Evolutionary conservation across 148 eudicot genomes (phyloP), one percentile per base, ranked within the genome.

Genomic region (Rhododendron ovatum): DNA sequence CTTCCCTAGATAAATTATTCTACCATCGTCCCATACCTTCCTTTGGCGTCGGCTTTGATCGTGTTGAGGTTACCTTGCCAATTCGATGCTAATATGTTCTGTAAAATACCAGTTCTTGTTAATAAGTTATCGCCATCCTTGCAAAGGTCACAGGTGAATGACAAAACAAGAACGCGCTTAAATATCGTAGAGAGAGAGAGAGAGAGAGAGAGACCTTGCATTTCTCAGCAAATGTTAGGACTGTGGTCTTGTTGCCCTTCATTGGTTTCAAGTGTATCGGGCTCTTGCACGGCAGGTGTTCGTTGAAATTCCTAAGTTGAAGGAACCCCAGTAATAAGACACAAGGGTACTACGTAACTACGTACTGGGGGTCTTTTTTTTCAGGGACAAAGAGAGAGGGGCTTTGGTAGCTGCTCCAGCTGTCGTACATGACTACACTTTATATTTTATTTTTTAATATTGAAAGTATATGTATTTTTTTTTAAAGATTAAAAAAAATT

Each of bases 31-130:
- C 57, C 22, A 30, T 89, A 93, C 98, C 98, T 94, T 86, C 94
- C 98, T 85, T 89, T 75, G 17, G 94, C 89, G 84, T 94, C 96
- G 24, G 91, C 95, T 89, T 91, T 96, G 82, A 96, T 88, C 89
- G 98, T 96, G 87, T 93, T 93, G 26, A 96, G 95, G n/a, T 85
- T 91, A 22, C 94, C 96, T 88, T 94, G 96, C 99, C 99, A 96
- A 90, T 96, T 96, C 41, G 98, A 94, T 3, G 94, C 92, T 88
- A 96, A 86, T 83, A 95, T 94, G 87, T 81, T 96, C 99, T 94
- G 94, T 10, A 41, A 14, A 65, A 69, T 18, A 17, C 57, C 26
- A 84, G 24, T 17, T 57, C 15, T 83, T 45, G 63, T 74, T 13
- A 53, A 28, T 61, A 41, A 65, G 17, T 20, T 87, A 5, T n/a